phyloP scores from a whole-genome alignment of 1,284 basidiomycete genomes.

The Ceratorhiza oryzae-sativae region DNA sequence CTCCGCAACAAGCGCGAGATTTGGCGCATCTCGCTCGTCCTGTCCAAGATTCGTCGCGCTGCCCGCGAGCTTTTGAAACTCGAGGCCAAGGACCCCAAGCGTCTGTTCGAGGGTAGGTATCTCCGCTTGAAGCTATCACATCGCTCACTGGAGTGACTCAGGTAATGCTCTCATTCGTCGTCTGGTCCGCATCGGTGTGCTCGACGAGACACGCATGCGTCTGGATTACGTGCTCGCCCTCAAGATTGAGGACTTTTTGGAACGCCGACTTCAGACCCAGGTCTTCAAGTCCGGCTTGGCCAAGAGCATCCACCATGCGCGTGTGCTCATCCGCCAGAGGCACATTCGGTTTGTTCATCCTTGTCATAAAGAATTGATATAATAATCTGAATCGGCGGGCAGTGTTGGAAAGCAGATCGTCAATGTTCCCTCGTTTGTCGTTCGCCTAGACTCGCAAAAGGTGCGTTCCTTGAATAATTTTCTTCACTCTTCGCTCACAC shows the following conservation, averaged over 20 bases:
- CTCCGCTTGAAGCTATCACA: not conserved
- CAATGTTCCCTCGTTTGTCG: constrained; percentile 99
- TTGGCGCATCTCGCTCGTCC: constrained; percentile 97
- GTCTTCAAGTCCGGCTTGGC: constrained; percentile 99
- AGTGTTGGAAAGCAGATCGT: constrained; percentile 99
- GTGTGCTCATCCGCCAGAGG: constrained; percentile 96
- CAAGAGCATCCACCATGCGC: constrained; percentile 98
- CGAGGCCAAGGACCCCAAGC: constrained; percentile 99
- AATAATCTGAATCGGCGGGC: not conserved
- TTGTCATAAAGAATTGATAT: not conserved
- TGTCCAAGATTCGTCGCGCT: constrained; percentile 99
- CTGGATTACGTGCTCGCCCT: constrained; percentile 99
- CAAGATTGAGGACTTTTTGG: constrained; percentile 99
- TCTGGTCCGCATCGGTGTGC: constrained; percentile 98
- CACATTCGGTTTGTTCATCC: constrained; percentile 82
- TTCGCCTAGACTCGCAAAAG: constrained; percentile 96
- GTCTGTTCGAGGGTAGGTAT: constrained; percentile 85
- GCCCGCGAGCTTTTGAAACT: constrained; percentile 99
- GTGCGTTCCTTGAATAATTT: constrained; percentile 44
- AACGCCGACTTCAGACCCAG: constrained; percentile 98
- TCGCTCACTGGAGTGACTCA: constrained; percentile 1
- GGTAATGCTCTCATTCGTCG: constrained; percentile 99
- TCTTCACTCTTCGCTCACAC: constrained; percentile 53
- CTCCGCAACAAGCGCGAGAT: constrained; percentile 99
- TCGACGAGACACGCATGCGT: constrained; percentile 98